Evolutionary conservation across 225 moss, liverwort and hornwort genomes (phyloP).

Genomic region (Rhytidiadelphus loreus): DNA sequence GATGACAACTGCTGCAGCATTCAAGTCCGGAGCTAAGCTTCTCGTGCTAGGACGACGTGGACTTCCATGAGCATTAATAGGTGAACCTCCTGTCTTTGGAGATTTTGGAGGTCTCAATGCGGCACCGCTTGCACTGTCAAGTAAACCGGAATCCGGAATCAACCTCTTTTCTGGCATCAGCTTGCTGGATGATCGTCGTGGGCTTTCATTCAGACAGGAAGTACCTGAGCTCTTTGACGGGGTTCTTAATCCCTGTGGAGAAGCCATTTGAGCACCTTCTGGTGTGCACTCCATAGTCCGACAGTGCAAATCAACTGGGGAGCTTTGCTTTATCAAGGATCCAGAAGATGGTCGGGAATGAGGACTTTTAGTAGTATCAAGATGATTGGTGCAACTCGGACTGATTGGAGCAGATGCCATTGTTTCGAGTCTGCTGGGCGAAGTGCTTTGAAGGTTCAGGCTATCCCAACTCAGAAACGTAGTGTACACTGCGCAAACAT

Average conservation of each 20-base stretch:
- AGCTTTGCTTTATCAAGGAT: not conserved
- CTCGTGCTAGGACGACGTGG: conserved; percentile 11
- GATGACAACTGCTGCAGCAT: conserved; percentile 3
- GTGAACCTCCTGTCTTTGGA: not conserved
- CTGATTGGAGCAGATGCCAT: not conserved
- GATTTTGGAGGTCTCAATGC: not conserved
- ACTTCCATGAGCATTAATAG: conserved; percentile 6
- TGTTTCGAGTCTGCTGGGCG: conserved; percentile 11
- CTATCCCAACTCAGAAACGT: conserved; percentile 10
- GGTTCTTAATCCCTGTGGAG: not conserved
- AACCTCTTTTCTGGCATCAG: conserved; percentile 23
- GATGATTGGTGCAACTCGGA: not conserved
- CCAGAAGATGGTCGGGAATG: conserved; percentile 16
- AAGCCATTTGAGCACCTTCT: not conserved
- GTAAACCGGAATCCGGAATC: conserved; percentile 1
- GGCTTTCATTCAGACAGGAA: conserved; percentile 12
- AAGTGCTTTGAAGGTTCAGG: not conserved
- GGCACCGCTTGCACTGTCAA: conserved; percentile 14
- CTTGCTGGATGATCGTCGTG: conserved; percentile 12
- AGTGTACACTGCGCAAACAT: conserved; percentile 31
- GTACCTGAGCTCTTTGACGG: conserved; percentile 8
- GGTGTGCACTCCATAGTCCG: conserved; percentile 1
- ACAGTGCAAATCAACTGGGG: not conserved
- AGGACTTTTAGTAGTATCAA: not conserved
- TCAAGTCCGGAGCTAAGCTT: conserved; percentile 7